Evolutionary conservation across 306 rosid species (phyloP).

Genomic region (Lupinus albus): DNA sequence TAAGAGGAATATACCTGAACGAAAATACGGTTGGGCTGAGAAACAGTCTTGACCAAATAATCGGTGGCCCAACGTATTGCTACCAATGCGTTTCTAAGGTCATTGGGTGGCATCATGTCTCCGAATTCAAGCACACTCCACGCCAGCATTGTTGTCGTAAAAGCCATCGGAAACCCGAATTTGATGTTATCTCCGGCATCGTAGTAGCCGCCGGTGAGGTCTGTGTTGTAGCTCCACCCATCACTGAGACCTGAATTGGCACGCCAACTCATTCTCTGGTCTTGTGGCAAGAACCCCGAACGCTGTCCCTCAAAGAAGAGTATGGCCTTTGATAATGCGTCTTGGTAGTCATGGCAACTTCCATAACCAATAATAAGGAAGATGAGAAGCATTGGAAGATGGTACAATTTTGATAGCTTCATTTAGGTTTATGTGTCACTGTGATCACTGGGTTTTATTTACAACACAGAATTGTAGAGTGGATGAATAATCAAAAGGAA

Average conservation of each 20-base stretch:
- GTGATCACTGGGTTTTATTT: too few relatives aligned
- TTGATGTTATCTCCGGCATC: slow-evolving; percentile 54
- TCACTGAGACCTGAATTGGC: slow-evolving; percentile 66
- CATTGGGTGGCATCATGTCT: slow-evolving; percentile 49
- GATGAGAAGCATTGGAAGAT: not conserved
- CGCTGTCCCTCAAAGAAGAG: slow-evolving; percentile 86
- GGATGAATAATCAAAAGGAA: too few relatives aligned
- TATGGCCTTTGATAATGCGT: slow-evolving; percentile 73
- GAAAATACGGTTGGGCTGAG: slow-evolving; percentile 84
- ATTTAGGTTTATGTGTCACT: not conserved
- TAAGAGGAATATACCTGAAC: slow-evolving; percentile 58
- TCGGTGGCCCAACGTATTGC: slow-evolving; percentile 86
- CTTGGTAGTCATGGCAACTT: slow-evolving; percentile 62
- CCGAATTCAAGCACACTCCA: slow-evolving; percentile 52
- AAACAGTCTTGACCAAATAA: slow-evolving; percentile 74
- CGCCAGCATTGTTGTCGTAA: slow-evolving; percentile 48
- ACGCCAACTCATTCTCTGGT: slow-evolving; percentile 69
- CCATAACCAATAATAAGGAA: slow-evolving; percentile 14
- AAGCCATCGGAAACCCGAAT: slow-evolving; percentile 53
- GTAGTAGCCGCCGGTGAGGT: slow-evolving; percentile 51
- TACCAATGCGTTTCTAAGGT: slow-evolving; percentile 53
- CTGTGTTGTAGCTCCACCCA: slow-evolving; percentile 63
- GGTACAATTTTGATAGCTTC: slow-evolving; percentile 1
- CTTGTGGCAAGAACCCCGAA: slow-evolving; percentile 69
- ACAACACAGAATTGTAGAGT: too few relatives aligned